Evolutionary conservation across 1,284 basidiomycete genomes (phyloP).

Genomic region (Rhodotorula sp.): DNA sequence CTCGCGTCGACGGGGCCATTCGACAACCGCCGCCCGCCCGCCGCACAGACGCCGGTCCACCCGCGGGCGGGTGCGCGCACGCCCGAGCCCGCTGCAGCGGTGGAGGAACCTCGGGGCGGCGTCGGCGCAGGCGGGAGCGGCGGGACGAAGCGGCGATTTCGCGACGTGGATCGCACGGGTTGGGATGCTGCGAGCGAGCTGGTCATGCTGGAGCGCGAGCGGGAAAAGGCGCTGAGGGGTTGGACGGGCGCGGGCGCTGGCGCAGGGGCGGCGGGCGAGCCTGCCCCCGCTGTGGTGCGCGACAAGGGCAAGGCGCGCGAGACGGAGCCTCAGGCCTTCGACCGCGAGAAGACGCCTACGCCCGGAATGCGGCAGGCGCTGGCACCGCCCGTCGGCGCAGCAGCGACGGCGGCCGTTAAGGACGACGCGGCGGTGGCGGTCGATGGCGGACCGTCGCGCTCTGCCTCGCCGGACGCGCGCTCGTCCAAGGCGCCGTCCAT

Average conservation of each 20-base stretch:
- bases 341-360: constrained; percentile 17
- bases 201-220: constrained; percentile 11
- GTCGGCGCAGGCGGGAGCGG: constrained; percentile 26
- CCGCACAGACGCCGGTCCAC: background rate
- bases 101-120: background rate
- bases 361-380: background rate
- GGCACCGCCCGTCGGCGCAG: background rate
- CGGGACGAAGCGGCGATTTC: constrained; percentile 22
- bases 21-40: constrained; percentile 2
- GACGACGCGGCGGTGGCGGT: background rate
- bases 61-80: background rate
- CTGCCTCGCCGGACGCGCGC: background rate
- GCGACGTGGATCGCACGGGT: constrained; percentile 16
- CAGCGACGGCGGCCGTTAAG: no score
- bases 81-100: background rate
- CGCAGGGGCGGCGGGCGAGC: background rate
- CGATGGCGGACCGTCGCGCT: background rate
- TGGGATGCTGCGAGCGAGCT: constrained; percentile 34
- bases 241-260: background rate
- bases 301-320: constrained; percentile 1
- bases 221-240: background rate
- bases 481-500: background rate
- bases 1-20: constrained; percentile 17
- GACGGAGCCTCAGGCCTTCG: background rate
- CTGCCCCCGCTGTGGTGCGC: no score